phyloP scores from a whole-genome alignment of 1,284 basidiomycete species.

The Ustilago lituana region DNA sequence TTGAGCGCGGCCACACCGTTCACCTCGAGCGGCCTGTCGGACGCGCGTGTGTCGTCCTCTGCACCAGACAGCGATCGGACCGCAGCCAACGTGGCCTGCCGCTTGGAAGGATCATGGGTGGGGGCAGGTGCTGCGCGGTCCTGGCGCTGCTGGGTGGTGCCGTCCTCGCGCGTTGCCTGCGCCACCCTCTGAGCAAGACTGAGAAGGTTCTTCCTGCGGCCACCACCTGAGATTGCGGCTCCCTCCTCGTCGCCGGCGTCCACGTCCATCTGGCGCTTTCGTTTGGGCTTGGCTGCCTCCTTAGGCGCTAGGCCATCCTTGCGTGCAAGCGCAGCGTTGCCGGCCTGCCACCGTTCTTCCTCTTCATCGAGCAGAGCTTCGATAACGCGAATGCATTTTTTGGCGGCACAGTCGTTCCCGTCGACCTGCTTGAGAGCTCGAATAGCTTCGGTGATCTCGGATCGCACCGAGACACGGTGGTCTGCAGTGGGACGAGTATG shows the following conservation, averaged over 20 bases:
- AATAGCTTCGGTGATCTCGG: slow-evolving; percentile 61
- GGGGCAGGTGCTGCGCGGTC: slow-evolving; percentile 4
- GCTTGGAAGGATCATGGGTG: slow-evolving; percentile 27
- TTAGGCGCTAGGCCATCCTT: slow-evolving; percentile 11
- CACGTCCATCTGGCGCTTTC: slow-evolving; percentile 40
- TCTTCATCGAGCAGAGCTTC: slow-evolving; percentile 64
- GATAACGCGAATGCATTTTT: slow-evolving; percentile 60
- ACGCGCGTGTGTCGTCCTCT: too few species aligned
- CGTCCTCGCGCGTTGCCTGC: slow-evolving; percentile 41
- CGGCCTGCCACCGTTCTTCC: slow-evolving; percentile 56
- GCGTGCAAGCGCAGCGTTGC: slow-evolving; percentile 29
- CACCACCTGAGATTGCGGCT: slow-evolving; percentile 7
- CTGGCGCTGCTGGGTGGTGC: slow-evolving; percentile 12
- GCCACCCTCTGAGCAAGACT: slow-evolving; percentile 58
- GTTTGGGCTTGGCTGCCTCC: slow-evolving; percentile 41
- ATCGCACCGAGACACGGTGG: slow-evolving; percentile 51
- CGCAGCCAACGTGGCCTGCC: slow-evolving; percentile 36
- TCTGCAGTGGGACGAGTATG: slow-evolving; percentile 47
- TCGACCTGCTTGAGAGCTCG: slow-evolving; percentile 57
- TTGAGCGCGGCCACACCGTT: slow-evolving; percentile 41
- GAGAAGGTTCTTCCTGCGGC: slow-evolving; percentile 52
- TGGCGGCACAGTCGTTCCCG: slow-evolving; percentile 39
- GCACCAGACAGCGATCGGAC: slow-evolving; percentile 24
- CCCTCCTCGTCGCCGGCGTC: slow-evolving; percentile 27
- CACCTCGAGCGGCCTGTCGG: slow-evolving; percentile 20